phyloP scores from a whole-genome alignment of 2,329 filamentous ascomycete species.

The Ophiostoma ips region DNA sequence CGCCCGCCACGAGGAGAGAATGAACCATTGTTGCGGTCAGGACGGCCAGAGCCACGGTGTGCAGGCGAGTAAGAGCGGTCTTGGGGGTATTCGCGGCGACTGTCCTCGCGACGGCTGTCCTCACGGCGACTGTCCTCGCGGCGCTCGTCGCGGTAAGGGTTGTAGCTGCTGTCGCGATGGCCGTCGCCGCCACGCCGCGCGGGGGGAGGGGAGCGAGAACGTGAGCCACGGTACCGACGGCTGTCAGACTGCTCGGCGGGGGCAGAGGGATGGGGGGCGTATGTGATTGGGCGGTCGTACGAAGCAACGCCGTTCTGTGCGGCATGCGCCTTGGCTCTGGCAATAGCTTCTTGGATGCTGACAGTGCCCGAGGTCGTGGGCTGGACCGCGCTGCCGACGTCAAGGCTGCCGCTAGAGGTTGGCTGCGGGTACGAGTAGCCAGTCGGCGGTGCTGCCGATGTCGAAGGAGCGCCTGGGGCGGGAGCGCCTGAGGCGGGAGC shows the following conservation, averaged over 20 bases:
- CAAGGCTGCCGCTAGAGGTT: constrained; percentile 59
- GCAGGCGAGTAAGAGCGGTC: constrained; percentile 17
- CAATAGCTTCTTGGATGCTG: constrained; percentile 71
- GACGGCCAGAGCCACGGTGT: constrained; percentile 20
- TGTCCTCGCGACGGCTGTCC: constrained; percentile 34
- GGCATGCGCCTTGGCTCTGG: constrained; percentile 70
- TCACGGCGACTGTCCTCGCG: constrained; percentile 36
- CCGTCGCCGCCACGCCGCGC: constrained; percentile 35
- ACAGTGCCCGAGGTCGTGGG: constrained; percentile 69
- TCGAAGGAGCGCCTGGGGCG: constrained; percentile 11
- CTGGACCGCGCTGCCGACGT: constrained; percentile 59
- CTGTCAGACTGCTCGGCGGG: constrained; percentile 22
- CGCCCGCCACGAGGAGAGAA: constrained; percentile 26
- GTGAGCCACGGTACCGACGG: constrained; percentile 48
- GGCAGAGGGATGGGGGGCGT: constrained; percentile 21
- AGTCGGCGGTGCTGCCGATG: constrained; percentile 11
- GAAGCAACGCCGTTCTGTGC: constrained; percentile 59
- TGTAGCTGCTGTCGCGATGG: constrained; percentile 26
- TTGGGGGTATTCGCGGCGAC: constrained; percentile 34
- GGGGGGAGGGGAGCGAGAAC: constrained; percentile 56
- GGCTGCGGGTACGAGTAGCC: constrained; percentile 41
- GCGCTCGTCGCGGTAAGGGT: constrained; percentile 43
- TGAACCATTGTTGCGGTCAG: constrained; percentile 18
- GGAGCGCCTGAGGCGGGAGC: not conserved
- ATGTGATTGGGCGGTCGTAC: constrained; percentile 43